A percentile compares a stretch with the other conserved stretches of the same genome.
phyloP scores from a whole-genome alignment of 805 yeast species.

The Candida maltosa region DNA sequence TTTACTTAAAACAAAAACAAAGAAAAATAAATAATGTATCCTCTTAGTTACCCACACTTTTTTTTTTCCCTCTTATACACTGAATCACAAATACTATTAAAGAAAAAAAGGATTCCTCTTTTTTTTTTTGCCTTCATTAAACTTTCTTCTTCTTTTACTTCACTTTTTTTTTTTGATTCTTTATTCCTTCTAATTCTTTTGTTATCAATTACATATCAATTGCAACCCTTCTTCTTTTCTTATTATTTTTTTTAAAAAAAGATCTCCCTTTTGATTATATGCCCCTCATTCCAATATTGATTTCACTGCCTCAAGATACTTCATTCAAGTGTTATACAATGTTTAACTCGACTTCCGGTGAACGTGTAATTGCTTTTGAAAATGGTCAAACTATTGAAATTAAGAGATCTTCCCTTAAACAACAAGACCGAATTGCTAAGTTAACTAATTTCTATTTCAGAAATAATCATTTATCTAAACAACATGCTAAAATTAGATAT shows the following conservation, averaged over 20 bases:
- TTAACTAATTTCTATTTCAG: conserved; percentile 28
- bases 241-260: too few relatives aligned
- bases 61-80: too few relatives aligned
- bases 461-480: conserved; percentile 35
- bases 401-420: conserved; percentile 7
- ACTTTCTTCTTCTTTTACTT: too few relatives aligned
- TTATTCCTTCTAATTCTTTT: not conserved
- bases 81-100: too few relatives aligned
- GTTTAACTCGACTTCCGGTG: conserved; percentile 1
- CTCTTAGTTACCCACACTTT: too few relatives aligned
- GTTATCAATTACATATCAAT: not conserved
- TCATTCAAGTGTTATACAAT: not conserved
- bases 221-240: not conserved
- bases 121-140: too few relatives aligned
- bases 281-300: not conserved
- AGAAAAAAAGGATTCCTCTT: too few relatives aligned
- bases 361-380: conserved; percentile 4
- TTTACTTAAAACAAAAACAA: too few relatives aligned
- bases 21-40: too few relatives aligned
- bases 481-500: conserved; percentile 27
- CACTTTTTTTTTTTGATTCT: too few relatives aligned
- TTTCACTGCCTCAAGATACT: not conserved
- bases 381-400: not conserved
- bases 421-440: conserved; percentile 13
- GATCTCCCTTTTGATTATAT: not conserved